Evolutionary conservation across 352 stramenopile genomes (phyloP).

Genomic region (Pythium scleroteichum): DNA sequence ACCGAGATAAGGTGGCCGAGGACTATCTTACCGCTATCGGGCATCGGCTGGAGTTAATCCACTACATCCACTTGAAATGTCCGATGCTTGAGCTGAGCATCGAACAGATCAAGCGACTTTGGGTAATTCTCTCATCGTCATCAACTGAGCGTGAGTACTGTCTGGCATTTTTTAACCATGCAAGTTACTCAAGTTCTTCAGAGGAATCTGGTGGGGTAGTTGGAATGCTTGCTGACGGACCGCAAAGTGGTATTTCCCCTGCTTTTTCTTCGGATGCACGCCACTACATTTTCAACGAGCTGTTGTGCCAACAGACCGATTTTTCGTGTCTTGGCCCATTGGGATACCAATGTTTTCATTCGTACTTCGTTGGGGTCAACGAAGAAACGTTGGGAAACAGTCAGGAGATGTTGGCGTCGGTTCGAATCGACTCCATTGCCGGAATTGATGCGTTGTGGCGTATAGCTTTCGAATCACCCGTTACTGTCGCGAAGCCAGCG

Average conservation of each 20-base stretch:
- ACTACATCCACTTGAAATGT: conserved; percentile 85
- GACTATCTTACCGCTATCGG: conserved; percentile 75
- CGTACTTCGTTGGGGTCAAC: conserved; percentile 84
- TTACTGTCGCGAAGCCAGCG: conserved; percentile 76
- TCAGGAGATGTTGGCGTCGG: neutral
- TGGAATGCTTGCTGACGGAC: conserved; percentile 13
- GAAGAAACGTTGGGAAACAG: conserved; percentile 14
- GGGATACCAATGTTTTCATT: conserved; percentile 88
- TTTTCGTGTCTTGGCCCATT: conserved; percentile 68
- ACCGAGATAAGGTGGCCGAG: conserved; percentile 43
- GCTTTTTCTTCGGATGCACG: conserved; percentile 81
- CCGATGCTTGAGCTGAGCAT: conserved; percentile 74
- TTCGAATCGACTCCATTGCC: conserved; percentile 31
- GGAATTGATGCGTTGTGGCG: conserved; percentile 84
- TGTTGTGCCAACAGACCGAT: conserved; percentile 80
- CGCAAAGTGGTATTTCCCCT: conserved; percentile 54
- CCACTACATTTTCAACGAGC: conserved; percentile 79
- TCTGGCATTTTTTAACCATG: conserved; percentile 85
- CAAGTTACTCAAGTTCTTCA: conserved; percentile 30
- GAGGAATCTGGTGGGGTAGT: conserved; percentile 7
- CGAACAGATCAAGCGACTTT: conserved; percentile 74
- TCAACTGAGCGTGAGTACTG: conserved; percentile 78
- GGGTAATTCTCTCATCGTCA: conserved; percentile 72
- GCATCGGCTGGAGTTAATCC: conserved; percentile 83
- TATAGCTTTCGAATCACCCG: conserved; percentile 77